Evolutionary conservation across 306 rosid genomes (phyloP).

Genomic region (Inga laurina): DNA sequence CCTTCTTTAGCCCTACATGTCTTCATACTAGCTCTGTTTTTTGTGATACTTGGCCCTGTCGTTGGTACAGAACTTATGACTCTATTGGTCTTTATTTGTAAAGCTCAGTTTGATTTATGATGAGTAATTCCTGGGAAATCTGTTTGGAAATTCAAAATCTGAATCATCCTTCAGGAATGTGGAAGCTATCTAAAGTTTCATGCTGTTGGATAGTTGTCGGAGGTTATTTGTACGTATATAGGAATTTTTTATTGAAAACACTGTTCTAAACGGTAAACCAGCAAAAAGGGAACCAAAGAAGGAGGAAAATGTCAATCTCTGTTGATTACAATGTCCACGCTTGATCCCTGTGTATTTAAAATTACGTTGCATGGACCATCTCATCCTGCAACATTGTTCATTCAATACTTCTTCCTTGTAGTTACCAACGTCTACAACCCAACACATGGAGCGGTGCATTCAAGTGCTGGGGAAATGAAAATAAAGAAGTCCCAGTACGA

Average conservation of each 20-base stretch:
- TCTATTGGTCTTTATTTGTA: background rate
- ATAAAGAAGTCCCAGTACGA: constrained; percentile 87
- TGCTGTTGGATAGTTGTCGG: background rate
- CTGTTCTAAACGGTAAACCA: background rate
- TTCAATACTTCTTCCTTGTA: constrained; percentile 33
- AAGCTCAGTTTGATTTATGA: background rate
- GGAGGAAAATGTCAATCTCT: no score
- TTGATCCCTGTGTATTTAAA: background rate
- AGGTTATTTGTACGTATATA: background rate
- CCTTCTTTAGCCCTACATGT: background rate
- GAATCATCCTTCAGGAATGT: no score
- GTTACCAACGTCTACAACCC: constrained; percentile 87
- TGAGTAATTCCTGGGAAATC: background rate
- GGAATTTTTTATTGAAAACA: background rate
- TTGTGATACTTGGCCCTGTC: background rate
- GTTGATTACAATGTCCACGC: no score
- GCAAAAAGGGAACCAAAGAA: no score
- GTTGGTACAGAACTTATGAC: background rate
- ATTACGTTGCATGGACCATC: background rate
- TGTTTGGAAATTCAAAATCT: background rate
- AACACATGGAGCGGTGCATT: constrained; percentile 93
- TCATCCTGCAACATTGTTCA: constrained; percentile 1
- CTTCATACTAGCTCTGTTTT: background rate
- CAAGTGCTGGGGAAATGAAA: constrained; percentile 93
- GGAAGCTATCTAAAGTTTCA: background rate